Conservation (phyloP, 106 monocot species). For the Acorus gramineus region DNA sequence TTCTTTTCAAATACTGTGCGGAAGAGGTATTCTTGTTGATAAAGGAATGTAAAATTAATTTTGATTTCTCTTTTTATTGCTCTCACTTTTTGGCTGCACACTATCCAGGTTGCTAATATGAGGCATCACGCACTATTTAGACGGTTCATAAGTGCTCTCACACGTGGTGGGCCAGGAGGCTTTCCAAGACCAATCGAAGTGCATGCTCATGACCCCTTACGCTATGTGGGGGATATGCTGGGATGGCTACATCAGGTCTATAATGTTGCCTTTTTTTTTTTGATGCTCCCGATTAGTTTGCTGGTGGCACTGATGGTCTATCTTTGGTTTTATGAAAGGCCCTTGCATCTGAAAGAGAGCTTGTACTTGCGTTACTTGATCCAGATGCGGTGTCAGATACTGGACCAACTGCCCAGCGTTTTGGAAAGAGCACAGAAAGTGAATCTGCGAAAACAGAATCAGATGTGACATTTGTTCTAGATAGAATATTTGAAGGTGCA, state of each 20-base stretch:
- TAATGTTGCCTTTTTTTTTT: neutral
- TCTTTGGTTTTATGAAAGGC: constrained; percentile 37
- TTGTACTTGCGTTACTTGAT: constrained; percentile 68
- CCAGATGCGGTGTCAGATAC: constrained; percentile 63
- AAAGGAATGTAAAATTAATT: neutral
- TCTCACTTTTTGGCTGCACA: neutral
- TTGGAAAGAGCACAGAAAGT: constrained; percentile 39
- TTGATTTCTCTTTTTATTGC: neutral
- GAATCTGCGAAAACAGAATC: constrained; percentile 46
- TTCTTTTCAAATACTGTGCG: constrained; percentile 95
- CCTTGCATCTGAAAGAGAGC: constrained; percentile 95
- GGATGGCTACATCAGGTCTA: constrained; percentile 98
- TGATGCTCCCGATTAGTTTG: neutral
- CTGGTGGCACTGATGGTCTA: constrained; percentile 1
- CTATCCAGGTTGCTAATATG: constrained; percentile 88
- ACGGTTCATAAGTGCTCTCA: constrained; percentile 95
- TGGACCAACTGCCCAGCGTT: constrained; percentile 26
- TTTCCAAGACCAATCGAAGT: constrained; percentile 97
- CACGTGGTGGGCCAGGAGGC: constrained; percentile 95
- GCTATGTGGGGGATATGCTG: constrained; percentile 99
- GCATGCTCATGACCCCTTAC: constrained; percentile 98
- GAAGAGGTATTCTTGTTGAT: constrained; percentile 60
- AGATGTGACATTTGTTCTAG: constrained; percentile 66
- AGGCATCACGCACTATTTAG: constrained; percentile 96
- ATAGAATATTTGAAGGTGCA: constrained; percentile 99